phyloP scores from a whole-genome alignment of 768 basidiomycete species.

The Suillus paluster region DNA sequence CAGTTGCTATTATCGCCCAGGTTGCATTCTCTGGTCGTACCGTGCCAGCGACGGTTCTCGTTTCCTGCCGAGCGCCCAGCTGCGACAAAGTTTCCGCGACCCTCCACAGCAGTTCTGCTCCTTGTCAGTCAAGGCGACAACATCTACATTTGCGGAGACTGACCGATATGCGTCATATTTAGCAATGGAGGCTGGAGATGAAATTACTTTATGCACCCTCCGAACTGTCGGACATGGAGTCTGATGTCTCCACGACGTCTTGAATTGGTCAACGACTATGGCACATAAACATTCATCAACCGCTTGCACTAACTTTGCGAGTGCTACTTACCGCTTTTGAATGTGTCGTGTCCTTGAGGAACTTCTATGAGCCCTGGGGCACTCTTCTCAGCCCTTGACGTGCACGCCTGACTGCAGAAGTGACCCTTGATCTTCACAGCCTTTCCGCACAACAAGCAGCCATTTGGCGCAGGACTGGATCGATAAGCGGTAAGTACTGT shows the following conservation, averaged over 20 bases:
- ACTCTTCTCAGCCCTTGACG: slow-evolving; percentile 54
- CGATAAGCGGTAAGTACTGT: slow-evolving; percentile 37
- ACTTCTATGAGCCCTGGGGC: slow-evolving; percentile 66
- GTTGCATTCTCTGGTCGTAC: slow-evolving; percentile 66
- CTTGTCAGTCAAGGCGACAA: background rate
- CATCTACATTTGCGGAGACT: slow-evolving; percentile 12
- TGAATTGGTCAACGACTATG: slow-evolving; percentile 68
- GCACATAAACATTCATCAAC: slow-evolving; percentile 9
- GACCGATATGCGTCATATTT: slow-evolving; percentile 68
- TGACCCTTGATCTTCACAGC: slow-evolving; percentile 60
- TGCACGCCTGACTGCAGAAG: slow-evolving; percentile 63
- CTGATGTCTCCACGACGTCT: slow-evolving; percentile 68
- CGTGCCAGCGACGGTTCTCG: slow-evolving; percentile 78
- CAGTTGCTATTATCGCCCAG: slow-evolving; percentile 65
- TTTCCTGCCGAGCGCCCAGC: slow-evolving; percentile 65
- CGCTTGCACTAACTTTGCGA: background rate
- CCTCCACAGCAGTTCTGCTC: slow-evolving; percentile 57
- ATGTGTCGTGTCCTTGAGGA: slow-evolving; percentile 60
- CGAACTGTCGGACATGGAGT: slow-evolving; percentile 60
- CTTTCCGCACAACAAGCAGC: slow-evolving; percentile 66
- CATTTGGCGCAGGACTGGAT: slow-evolving; percentile 41
- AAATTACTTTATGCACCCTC: slow-evolving; percentile 67
- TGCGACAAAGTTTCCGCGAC: slow-evolving; percentile 58
- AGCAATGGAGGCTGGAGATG: slow-evolving; percentile 50
- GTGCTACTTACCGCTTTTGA: slow-evolving; percentile 58